Percentiles rank a stretch among this genome's conserved stretches.
phyloP scores from a whole-genome alignment of 2,329 filamentous ascomycete genomes.

The Colletotrichum endophyticum region DNA sequence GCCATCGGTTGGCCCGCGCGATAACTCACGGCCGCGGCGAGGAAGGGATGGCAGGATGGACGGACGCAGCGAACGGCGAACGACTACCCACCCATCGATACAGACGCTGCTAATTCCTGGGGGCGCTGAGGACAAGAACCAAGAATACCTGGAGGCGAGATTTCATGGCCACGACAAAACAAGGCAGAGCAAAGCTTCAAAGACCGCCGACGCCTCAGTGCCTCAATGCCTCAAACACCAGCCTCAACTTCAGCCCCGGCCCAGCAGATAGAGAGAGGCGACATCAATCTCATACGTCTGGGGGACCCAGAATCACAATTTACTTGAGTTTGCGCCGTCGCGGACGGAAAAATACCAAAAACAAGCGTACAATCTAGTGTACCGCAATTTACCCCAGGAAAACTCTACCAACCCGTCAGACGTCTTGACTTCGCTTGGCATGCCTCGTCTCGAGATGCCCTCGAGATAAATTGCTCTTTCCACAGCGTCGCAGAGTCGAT shows the following conservation, averaged over 20 bases:
- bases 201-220: background rate
- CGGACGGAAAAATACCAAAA: background rate
- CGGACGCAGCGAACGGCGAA: background rate
- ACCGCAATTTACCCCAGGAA: slow-evolving; percentile 1
- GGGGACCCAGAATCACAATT: background rate
- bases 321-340: background rate
- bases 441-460: slow-evolving; percentile 2
- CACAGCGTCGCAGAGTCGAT: background rate
- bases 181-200: background rate
- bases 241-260: background rate
- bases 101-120: background rate
- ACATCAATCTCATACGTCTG: background rate
- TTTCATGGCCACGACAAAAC: background rate
- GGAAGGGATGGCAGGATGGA: background rate
- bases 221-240: background rate
- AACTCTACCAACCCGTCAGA: background rate
- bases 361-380: background rate
- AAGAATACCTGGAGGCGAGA: background rate
- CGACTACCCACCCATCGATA: background rate
- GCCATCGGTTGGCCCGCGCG: background rate
- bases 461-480: slow-evolving; percentile 14
- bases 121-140: background rate
- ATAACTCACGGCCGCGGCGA: background rate
- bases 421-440: background rate
- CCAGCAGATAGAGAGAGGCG: background rate